Base-by-base conservation (phyloP, 306 rosid genomes). In the Quercus ilex region DNA sequence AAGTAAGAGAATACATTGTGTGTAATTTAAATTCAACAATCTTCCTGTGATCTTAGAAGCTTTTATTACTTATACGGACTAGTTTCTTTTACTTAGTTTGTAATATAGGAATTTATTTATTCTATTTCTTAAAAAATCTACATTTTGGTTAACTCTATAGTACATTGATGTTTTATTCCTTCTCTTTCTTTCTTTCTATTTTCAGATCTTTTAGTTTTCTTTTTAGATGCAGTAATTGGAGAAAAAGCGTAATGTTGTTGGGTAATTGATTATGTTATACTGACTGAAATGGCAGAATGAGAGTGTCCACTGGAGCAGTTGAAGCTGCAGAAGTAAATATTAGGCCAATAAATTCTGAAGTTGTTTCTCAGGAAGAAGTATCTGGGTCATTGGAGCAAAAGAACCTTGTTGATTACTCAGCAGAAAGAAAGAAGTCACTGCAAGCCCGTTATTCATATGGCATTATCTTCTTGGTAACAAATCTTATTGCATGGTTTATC, bases 401-500 rank as follows among this genome's bases (percentile, higher is more conserved):
- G 35, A 84, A 41, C 55, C 53, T 49, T 49, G 74, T 52, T 85
- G 85, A 85, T 74, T 83, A 83, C 84, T 81, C 76, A 58, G n/a
- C 35, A 20, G 87, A 80, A 79, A 89, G 86, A 83, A 89, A 73
- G 79, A 89, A 80, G 70, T 85, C 96, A 8, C 81, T 83, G 19
- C 81, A 51, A 74, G 94, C 90, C 1, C 97, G 96, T 67, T 94
- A 90, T 79, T 67, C 71, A 33, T 94, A 85, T 62, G 90, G 94
- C 76, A 49, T 79, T 67, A 73, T 92, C 77, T 94, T 94, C 90
- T 82, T 94, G 33, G 65, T 89, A 9, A 82, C 84, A 77, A 94
- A 92, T 80, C 91, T 90, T 30, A 85, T 86, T 55, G 94, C 98
- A 60, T 94, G 97, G 97, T 87, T 94, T 87, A 81, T 92, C 79